Evolutionary conservation across 441 rosid genomes (phyloP), one percentile per base, ranked within the genome.

Genomic region (Geranium incanum): DNA sequence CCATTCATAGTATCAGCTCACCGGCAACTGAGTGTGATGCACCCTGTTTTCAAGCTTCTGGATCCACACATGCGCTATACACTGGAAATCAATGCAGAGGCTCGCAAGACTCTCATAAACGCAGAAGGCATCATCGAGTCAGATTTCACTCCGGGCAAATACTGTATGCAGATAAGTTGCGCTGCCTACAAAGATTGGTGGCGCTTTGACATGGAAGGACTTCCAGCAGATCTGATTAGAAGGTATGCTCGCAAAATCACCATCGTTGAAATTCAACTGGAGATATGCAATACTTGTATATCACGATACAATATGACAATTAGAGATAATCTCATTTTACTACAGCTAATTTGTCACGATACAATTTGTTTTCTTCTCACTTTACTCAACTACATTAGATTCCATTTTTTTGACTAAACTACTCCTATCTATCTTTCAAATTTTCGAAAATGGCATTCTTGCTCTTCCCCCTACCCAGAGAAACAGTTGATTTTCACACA

Each of bases 201-300:
- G 77, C 65, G 33, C 33, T 80, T 80, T 18, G 77, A 75, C 57
- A 39, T 71, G 70, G 74, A 77, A 41, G 71, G 76, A 52, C 70
- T 75, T 19, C 78, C 78, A 15, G 72, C 72, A 41, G 83, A 77
- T 52, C 72, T 80, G 33, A 70, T 80, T 68, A 63, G 73, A 65
- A 70, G 77, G 78, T 77, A n/a, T 4, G 5, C 39, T 15, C 16
- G 55, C n/a, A 28, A 23, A 38, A 1, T 64, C 3, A 39, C 43
- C 8, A 39, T 39, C 8, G 5, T 39, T 39, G 43, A 39, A 39
- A 4, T 39, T 39, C 6, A 39, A 39, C 43, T 39, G 8, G 43
- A 7, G 21, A 39, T 39, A 7, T 39, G 5, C 33, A 28, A 28
- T 28, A 28, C 6, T 39, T 39, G 43, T 4, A 39, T 4, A 39